phyloP scores from a whole-genome alignment of 345 rosid species.

The Camelina hispida region DNA sequence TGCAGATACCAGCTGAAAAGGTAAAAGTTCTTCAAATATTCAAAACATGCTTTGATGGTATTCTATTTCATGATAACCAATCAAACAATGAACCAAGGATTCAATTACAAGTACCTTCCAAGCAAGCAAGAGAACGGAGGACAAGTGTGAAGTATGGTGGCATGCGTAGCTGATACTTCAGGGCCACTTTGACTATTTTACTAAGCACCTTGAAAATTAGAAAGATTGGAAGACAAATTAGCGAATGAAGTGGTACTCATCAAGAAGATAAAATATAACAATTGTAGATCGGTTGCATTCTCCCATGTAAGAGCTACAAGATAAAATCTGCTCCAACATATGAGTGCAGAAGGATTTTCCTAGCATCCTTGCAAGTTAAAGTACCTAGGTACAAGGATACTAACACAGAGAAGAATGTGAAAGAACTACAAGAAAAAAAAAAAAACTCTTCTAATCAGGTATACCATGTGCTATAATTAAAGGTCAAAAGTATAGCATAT shows the following conservation, averaged over 20 bases:
- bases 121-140: conserved; percentile 92
- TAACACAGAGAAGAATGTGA: conserved; percentile 21
- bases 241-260: background rate
- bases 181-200: conserved; percentile 82
- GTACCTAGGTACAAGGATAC: background rate
- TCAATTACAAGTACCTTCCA: conserved; percentile 72
- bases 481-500: background rate
- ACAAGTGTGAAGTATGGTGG: conserved; percentile 95
- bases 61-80: conserved; percentile 5
- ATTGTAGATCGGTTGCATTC: background rate
- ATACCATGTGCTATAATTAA: background rate
- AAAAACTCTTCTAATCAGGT: conserved; percentile 4
- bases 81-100: conserved; percentile 20
- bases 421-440: background rate
- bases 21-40: background rate
- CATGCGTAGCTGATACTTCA: conserved; percentile 93
- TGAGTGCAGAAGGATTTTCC: background rate
- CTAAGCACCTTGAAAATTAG: conserved; percentile 68
- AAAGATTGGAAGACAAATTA: conserved; percentile 7
- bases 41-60: background rate
- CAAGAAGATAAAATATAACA: conserved; percentile 19
- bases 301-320: background rate
- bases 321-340: background rate
- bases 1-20: conserved; percentile 27
- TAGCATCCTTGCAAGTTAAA: background rate